phyloP scores from a whole-genome alignment of 2,329 filamentous ascomycete species.

The Teratosphaeria epicoccoides region DNA sequence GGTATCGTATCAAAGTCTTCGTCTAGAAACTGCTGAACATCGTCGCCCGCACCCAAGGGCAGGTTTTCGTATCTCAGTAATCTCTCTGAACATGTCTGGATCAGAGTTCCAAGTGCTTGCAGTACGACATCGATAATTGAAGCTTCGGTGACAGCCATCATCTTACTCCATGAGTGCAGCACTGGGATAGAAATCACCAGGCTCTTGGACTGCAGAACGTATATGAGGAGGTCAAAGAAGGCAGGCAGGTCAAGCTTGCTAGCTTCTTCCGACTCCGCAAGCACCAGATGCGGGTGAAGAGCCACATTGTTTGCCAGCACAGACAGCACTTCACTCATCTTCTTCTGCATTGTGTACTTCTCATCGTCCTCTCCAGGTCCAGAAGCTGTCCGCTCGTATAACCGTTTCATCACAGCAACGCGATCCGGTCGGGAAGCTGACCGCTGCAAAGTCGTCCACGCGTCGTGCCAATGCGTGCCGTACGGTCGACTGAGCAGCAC shows the following conservation, averaged over 20 bases:
- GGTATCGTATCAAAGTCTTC: slow-evolving; percentile 94
- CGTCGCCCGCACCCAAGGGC: slow-evolving; percentile 69
- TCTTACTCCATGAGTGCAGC: slow-evolving; percentile 76
- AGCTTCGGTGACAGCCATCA: slow-evolving; percentile 63
- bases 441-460: slow-evolving; percentile 20
- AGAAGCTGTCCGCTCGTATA: slow-evolving; percentile 18
- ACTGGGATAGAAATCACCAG: slow-evolving; percentile 88
- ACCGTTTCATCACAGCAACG: slow-evolving; percentile 20
- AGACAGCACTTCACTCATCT: slow-evolving; percentile 85
- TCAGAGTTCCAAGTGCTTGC: slow-evolving; percentile 58
- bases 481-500: slow-evolving; percentile 30
- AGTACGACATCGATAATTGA: slow-evolving; percentile 52
- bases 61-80: slow-evolving; percentile 80
- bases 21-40: slow-evolving; percentile 65
- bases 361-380: slow-evolving; percentile 68
- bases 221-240: slow-evolving; percentile 69
- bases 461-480: slow-evolving; percentile 60
- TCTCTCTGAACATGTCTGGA: slow-evolving; percentile 74
- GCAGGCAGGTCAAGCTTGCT: slow-evolving; percentile 55
- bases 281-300: slow-evolving; percentile 48
- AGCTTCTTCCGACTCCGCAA: background rate
- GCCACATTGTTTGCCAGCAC: slow-evolving; percentile 77
- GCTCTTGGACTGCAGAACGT: slow-evolving; percentile 73
- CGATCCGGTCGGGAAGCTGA: slow-evolving; percentile 20
- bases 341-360: slow-evolving; percentile 86